Evolutionary conservation across 495 filamentous ascomycete species (phyloP), one percentile per base, ranked within the genome.

Genomic region (Viridothelium virens): DNA sequence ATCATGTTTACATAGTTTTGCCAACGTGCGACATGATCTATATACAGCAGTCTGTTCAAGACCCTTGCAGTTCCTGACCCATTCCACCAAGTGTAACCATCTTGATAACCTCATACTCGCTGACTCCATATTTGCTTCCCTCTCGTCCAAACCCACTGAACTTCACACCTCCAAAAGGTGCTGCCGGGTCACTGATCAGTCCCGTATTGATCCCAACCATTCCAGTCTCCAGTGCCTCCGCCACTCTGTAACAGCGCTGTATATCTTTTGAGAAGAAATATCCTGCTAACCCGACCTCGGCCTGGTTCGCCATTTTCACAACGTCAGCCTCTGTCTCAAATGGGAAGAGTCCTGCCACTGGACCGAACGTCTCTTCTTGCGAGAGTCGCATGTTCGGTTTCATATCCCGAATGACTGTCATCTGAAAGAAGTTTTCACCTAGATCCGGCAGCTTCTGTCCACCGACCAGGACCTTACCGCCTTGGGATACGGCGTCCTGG

Each of bases 131-230:
- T 76, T 88, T 88, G 75, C 89, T 92, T 41, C 94, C 94, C 78
- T 98, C 93, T 41, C 92, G 77, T 25, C 94, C 93, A 70, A 97
- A 97, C 3, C 93, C 93, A 73, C 88, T 91, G 77, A 90, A 82
- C 77, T 98, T 98, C 18, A 98, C 90, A 66, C 93, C 94, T 25
- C 93, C 94, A 74, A 97, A 98, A 38, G 77, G 77, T 61, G 76
- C 68, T 25, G 77, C 85, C 76, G 72, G 66, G 67, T 79, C 77
- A 18, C 72, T 75, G 38, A 79, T 74, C 18, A 79, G 59, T 0
- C 77, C 77, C 1, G 77, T 79, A 65, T 85, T 85, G 33, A 84
- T 76, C 61, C 80, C 81, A 6, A 84, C 77, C 81, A 84, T 84
- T 38, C 83, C 83, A 9, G 77, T 76, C 69, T 84, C 75, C 41